phyloP scores from a whole-genome alignment of 2,329 filamentous ascomycete genomes.

The Escovopsis weberi region DNA sequence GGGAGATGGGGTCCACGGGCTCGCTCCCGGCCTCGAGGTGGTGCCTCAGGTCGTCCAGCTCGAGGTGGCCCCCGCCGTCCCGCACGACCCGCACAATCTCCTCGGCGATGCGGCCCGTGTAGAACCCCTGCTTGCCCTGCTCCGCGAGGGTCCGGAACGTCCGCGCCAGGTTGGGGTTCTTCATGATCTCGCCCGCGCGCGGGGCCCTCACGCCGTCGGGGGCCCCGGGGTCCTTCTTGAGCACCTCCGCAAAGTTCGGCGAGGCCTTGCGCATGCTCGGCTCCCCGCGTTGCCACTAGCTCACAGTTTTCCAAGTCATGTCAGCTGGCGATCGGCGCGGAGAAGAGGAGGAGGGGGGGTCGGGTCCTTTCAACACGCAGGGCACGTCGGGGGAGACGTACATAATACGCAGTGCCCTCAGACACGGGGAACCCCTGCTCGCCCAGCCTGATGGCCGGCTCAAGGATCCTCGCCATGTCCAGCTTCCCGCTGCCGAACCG shows the following conservation, averaged over 20 bases:
- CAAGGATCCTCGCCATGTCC: conserved; percentile 59
- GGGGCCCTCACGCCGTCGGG: conserved; percentile 61
- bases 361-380: background rate
- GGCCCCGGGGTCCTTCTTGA: conserved; percentile 60
- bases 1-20: conserved; percentile 69
- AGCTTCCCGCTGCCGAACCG: conserved; percentile 82
- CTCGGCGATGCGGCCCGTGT: conserved; percentile 69
- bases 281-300: conserved; percentile 60
- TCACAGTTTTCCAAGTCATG: no score
- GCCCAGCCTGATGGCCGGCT: conserved; percentile 69
- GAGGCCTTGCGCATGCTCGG: conserved; percentile 53
- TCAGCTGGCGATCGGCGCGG: no score
- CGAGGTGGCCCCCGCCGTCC: conserved; percentile 62
- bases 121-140: conserved; percentile 83
- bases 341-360: no score
- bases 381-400: conserved; percentile 28
- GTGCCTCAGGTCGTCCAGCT: conserved; percentile 63
- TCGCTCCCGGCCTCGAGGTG: conserved; percentile 59
- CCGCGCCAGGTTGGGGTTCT: conserved; percentile 63
- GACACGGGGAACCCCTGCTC: conserved; percentile 85
- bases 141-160: conserved; percentile 69
- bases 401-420: conserved; percentile 55
- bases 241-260: conserved; percentile 74
- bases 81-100: conserved; percentile 65
- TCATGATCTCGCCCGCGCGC: conserved; percentile 72